Conservation (phyloP, 495 filamentous ascomycete species). For the Xylaria scruposa region DNA sequence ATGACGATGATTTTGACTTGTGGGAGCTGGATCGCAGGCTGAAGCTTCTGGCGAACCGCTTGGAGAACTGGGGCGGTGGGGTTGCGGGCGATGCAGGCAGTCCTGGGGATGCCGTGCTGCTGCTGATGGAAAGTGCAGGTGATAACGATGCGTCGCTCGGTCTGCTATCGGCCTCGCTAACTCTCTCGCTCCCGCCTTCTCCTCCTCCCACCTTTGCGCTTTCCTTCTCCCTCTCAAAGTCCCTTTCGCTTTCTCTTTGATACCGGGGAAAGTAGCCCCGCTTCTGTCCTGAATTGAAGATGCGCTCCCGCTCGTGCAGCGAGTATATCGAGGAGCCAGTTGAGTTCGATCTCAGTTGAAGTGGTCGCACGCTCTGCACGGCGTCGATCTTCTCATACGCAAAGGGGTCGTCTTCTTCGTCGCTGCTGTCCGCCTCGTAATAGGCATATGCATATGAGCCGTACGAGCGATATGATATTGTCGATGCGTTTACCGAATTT, state of each 20-base stretch:
- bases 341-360: slow-evolving; percentile 34
- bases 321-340: slow-evolving; percentile 36
- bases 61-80: slow-evolving; percentile 41
- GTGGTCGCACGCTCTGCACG: slow-evolving; percentile 32
- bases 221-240: neutral
- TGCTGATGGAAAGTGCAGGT: slow-evolving; percentile 19
- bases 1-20: slow-evolving; percentile 34
- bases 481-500: slow-evolving; percentile 62
- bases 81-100: slow-evolving; percentile 43
- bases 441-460: slow-evolving; percentile 53
- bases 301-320: slow-evolving; percentile 26
- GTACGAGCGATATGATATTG: slow-evolving; percentile 50
- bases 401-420: slow-evolving; percentile 39
- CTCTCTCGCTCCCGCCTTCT: slow-evolving; percentile 25
- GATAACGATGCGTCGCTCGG: slow-evolving; percentile 27
- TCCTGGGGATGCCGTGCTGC: slow-evolving; percentile 27
- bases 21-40: slow-evolving; percentile 44
- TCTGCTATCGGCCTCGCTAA: slow-evolving; percentile 42
- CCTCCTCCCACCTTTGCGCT: neutral
- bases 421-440: slow-evolving; percentile 50
- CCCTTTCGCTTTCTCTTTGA: neutral
- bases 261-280: neutral
- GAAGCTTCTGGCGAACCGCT: slow-evolving; percentile 47
- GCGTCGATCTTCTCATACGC: slow-evolving; percentile 44
- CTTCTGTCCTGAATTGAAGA: neutral